Percentiles rank a stretch among this genome's conserved stretches.
phyloP scores from a whole-genome alignment of 805 yeast species.

The Ogataea allantospora region DNA sequence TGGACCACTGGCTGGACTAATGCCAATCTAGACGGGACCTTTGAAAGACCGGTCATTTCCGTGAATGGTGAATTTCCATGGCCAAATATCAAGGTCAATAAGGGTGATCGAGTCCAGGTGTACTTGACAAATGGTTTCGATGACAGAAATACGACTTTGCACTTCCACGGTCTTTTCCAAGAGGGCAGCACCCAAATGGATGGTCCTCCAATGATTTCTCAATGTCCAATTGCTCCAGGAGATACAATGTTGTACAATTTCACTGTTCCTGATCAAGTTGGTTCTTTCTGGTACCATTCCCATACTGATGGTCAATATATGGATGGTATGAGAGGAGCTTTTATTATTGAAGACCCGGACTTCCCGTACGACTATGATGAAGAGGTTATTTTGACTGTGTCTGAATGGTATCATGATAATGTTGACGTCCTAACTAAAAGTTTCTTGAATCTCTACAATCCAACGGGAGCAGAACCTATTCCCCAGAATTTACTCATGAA shows the following conservation, averaged over 20 bases:
- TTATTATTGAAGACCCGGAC: constrained; percentile 64
- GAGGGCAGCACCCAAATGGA: constrained; percentile 76
- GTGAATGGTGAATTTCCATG: constrained; percentile 70
- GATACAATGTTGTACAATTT: constrained; percentile 75
- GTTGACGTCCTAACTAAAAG: constrained; percentile 48
- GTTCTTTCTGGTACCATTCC: constrained; percentile 97
- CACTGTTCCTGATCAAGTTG: constrained; percentile 77
- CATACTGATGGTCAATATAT: constrained; percentile 88
- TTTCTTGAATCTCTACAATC: constrained; percentile 76
- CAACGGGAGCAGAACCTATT: constrained; percentile 98
- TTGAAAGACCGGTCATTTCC: constrained; percentile 45
- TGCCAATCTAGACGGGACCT: constrained; percentile 56
- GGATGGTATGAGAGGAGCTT: constrained; percentile 84
- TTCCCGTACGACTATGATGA: constrained; percentile 78
- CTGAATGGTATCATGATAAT: constrained; percentile 86
- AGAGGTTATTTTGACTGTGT: constrained; percentile 63
- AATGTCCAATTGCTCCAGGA: constrained; percentile 89
- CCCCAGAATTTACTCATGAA: constrained; percentile 81
- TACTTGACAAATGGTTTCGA: constrained; percentile 73
- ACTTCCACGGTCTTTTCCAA: constrained; percentile 93
- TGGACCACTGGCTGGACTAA: constrained; percentile 65
- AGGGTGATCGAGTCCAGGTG: constrained; percentile 75
- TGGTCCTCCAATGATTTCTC: constrained; percentile 85
- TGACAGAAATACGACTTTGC: constrained; percentile 71
- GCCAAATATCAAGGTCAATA: constrained; percentile 75